Evolutionary conservation across 129 eudicot genomes (phyloP).

Genomic region (Saussurea involucrata): DNA sequence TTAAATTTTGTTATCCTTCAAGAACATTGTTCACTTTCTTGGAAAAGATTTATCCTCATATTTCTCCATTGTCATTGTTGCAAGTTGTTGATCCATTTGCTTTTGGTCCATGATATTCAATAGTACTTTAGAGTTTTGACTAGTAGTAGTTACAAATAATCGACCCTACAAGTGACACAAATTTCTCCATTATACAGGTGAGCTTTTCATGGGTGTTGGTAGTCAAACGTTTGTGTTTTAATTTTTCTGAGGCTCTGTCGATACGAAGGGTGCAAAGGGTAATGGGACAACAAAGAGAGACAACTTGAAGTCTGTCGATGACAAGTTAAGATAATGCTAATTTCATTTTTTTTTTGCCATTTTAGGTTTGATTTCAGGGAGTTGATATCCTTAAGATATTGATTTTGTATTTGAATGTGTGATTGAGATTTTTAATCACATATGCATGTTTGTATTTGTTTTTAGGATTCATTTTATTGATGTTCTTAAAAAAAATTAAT

Average conservation of each 20-base stretch:
- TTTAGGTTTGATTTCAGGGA: too few relatives aligned
- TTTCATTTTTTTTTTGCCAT: slow-evolving; percentile 13
- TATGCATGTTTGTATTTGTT: too few relatives aligned
- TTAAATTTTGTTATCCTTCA: slow-evolving; percentile 1
- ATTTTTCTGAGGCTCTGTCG: slow-evolving; percentile 10
- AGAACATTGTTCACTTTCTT: neutral
- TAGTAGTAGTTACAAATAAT: neutral
- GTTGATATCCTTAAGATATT: too few relatives aligned
- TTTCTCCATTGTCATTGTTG: neutral
- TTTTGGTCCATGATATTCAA: slow-evolving; percentile 4
- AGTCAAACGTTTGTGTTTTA: neutral
- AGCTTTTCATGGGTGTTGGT: too few relatives aligned
- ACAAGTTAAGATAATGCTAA: slow-evolving; percentile 44
- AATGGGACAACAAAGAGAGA: slow-evolving; percentile 61
- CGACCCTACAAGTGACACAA: too few relatives aligned
- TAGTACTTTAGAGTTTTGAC: neutral
- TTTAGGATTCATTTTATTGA: too few relatives aligned
- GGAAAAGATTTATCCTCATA: neutral
- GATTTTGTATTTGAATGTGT: too few relatives aligned
- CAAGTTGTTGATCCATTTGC: slow-evolving; percentile 9
- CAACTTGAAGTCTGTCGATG: slow-evolving; percentile 78
- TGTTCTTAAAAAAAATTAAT: too few relatives aligned
- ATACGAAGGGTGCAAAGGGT: slow-evolving; percentile 75
- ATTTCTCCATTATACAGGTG: too few relatives aligned
- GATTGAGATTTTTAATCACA: too few relatives aligned